Conservation (phyloP, 2,329 filamentous ascomycete genomes). For the Coniochaeta sp. region DNA sequence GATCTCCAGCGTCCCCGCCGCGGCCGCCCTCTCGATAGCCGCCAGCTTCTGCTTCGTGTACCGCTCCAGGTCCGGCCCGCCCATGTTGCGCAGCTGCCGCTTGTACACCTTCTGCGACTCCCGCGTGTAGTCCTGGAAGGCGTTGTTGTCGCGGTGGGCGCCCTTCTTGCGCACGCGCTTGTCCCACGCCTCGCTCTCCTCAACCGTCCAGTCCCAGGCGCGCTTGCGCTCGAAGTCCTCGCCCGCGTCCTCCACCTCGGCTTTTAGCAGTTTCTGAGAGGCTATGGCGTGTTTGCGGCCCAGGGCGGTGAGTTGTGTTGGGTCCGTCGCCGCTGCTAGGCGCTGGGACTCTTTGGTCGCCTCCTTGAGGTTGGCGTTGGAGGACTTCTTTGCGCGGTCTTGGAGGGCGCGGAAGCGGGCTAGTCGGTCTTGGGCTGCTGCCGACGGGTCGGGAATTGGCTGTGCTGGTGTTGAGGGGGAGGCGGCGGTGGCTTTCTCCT, state of each 20-base stretch:
- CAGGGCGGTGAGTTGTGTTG: conserved; percentile 68
- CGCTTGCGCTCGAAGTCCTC: conserved; percentile 96
- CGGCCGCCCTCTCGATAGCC: conserved; percentile 77
- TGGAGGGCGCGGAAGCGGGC: conserved; percentile 84
- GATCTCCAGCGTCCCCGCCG: conserved; percentile 79
- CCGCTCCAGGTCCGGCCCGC: conserved; percentile 67
- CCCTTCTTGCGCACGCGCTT: conserved; percentile 81
- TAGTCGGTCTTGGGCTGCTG: conserved; percentile 57
- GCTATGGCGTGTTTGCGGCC: conserved; percentile 82
- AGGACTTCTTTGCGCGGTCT: conserved; percentile 67
- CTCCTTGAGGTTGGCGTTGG: conserved; percentile 72
- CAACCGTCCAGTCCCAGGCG: conserved; percentile 97
- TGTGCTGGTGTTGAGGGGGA: conserved; percentile 2
- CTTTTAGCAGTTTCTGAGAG: conserved; percentile 87
- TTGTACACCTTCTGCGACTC: conserved; percentile 94
- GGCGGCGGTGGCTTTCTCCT: neutral
- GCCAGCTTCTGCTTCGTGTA: conserved; percentile 84
- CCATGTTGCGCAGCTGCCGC: conserved; percentile 72
- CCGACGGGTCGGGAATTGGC: conserved; percentile 21
- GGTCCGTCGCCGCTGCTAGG: conserved; percentile 58
- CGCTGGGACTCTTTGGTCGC: conserved; percentile 78
- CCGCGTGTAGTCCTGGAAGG: conserved; percentile 81
- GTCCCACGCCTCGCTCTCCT: conserved; percentile 93
- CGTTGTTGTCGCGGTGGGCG: conserved; percentile 72
- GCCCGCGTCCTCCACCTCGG: conserved; percentile 75